Conservation (phyloP, 192 early-diverging fungal genomes). For the Funneliformis geosporum region DNA sequence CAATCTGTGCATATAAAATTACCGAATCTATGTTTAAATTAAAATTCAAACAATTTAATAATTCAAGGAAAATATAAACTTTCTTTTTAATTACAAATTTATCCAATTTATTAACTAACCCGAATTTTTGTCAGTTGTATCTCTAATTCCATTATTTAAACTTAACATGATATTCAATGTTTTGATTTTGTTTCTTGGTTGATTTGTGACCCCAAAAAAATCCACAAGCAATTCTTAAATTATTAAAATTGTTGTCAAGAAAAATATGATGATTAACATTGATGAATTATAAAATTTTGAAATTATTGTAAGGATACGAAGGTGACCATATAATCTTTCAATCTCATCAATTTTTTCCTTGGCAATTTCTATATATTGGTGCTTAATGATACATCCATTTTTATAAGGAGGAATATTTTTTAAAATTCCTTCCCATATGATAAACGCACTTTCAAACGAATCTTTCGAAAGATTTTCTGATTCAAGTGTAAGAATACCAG, state of each 20-base stretch:
- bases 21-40: constrained; percentile 48
- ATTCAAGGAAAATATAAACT: background rate
- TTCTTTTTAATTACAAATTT: background rate
- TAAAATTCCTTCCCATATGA: constrained; percentile 62
- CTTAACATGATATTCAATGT: constrained; percentile 56
- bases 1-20: constrained; percentile 51
- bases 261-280: background rate
- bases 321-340: constrained; percentile 51
- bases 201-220: constrained; percentile 58
- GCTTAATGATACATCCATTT: background rate
- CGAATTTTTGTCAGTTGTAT: constrained; percentile 33
- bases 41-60: background rate
- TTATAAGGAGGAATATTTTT: constrained; percentile 42
- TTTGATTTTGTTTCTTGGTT: constrained; percentile 56
- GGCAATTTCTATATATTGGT: constrained; percentile 35
- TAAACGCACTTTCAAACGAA: constrained; percentile 55
- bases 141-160: constrained; percentile 54
- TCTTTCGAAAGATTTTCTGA: constrained; percentile 33
- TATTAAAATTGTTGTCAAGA: background rate
- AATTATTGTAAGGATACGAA: constrained; percentile 42
- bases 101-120: constrained; percentile 33
- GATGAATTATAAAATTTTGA: background rate
- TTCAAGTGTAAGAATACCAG: constrained; percentile 53
- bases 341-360: constrained; percentile 47
- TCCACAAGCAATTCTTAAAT: constrained; percentile 56